Conservation (phyloP, 805 yeast genomes). For the Pichia nakasei region DNA sequence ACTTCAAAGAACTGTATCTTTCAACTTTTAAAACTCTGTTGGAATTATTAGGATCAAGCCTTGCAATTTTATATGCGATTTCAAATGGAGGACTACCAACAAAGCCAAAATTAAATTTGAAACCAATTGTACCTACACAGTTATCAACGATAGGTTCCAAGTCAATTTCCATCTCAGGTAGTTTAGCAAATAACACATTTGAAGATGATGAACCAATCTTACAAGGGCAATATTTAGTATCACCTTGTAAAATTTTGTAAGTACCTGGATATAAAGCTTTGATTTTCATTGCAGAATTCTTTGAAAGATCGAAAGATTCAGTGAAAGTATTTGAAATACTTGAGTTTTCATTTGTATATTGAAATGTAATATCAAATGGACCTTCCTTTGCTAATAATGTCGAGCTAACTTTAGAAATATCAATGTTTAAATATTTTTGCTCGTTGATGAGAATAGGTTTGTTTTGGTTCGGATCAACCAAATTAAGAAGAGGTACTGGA, state of each 20-base stretch:
- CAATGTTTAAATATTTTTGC: slow-evolving; percentile 26
- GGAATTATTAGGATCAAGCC: slow-evolving; percentile 33
- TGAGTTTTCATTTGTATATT: slow-evolving; percentile 13
- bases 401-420: slow-evolving; percentile 17
- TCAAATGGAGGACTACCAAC: slow-evolving; percentile 79
- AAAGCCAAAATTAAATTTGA: slow-evolving; percentile 57
- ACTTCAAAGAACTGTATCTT: slow-evolving; percentile 23
- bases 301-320: slow-evolving; percentile 22
- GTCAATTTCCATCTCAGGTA: slow-evolving; percentile 33
- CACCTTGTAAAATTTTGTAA: slow-evolving; percentile 46
- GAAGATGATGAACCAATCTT: slow-evolving; percentile 50
- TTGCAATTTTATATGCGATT: slow-evolving; percentile 53
- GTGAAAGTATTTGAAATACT: slow-evolving; percentile 11
- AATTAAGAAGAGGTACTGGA: slow-evolving; percentile 43
- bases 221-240: slow-evolving; percentile 61
- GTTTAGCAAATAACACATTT: slow-evolving; percentile 32
- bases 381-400: slow-evolving; percentile 29
- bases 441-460: slow-evolving; percentile 24
- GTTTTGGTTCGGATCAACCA: slow-evolving; percentile 29
- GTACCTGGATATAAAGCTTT: slow-evolving; percentile 52
- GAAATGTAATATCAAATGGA: slow-evolving; percentile 36
- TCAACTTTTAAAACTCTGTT: slow-evolving; percentile 17
- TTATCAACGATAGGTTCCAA: slow-evolving; percentile 67
- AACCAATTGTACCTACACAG: slow-evolving; percentile 90
- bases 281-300: slow-evolving; percentile 20